Evolutionary conservation across 2,329 filamentous ascomycete species (phyloP).

Genomic region (Nemania abortiva): DNA sequence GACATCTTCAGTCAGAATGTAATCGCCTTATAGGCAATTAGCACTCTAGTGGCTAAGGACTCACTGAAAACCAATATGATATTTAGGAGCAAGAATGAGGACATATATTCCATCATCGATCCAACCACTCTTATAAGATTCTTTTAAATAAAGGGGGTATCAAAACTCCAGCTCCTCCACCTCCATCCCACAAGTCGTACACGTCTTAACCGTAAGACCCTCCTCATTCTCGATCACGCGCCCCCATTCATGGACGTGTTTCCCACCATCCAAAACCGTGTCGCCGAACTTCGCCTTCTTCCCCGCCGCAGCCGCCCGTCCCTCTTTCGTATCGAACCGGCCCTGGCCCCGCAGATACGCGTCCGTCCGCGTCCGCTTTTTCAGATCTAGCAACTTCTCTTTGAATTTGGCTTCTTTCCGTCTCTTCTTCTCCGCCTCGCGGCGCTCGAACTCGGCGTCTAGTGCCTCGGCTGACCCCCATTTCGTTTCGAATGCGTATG

Average conservation of each 20-base stretch:
- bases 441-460: slow-evolving; percentile 87
- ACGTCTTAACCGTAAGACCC: slow-evolving; percentile 85
- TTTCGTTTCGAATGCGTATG: slow-evolving; percentile 87
- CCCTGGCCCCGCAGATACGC: slow-evolving; percentile 81
- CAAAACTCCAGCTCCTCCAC: slow-evolving; percentile 78
- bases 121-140: not conserved
- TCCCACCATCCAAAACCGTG: slow-evolving; percentile 72
- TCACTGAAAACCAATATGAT: not conserved
- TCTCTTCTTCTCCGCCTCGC: slow-evolving; percentile 82
- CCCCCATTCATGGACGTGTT: slow-evolving; percentile 92
- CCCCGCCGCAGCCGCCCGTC: slow-evolving; percentile 54
- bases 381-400: slow-evolving; percentile 87
- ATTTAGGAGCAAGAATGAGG: not conserved
- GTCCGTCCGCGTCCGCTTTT: slow-evolving; percentile 92
- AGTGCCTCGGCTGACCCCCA: slow-evolving; percentile 90
- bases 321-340: slow-evolving; percentile 51
- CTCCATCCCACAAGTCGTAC: slow-evolving; percentile 80
- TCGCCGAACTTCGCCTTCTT: slow-evolving; percentile 79
- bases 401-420: slow-evolving; percentile 94
- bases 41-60: no score
- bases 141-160: slow-evolving; percentile 5
- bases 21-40: no score
- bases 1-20: no score
- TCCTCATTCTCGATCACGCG: slow-evolving; percentile 75
- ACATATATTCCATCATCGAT: not conserved